A percentile compares a stretch with the other conserved stretches of the same genome.
phyloP scores from a whole-genome alignment of 2,329 filamentous ascomycete species.

The Fusarium sp. region DNA sequence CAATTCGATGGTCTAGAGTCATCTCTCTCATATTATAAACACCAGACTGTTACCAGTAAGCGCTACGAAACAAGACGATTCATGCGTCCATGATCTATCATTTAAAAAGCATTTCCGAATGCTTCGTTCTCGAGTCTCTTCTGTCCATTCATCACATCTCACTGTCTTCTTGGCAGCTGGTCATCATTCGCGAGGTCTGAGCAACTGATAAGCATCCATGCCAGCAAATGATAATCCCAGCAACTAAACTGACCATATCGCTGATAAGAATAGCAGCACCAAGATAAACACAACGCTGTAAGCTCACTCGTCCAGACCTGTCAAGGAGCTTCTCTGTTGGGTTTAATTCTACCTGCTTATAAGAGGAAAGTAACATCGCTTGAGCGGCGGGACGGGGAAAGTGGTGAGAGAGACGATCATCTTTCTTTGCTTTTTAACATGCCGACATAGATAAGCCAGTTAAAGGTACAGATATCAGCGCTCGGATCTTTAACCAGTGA shows the following conservation, averaged over 20 bases:
- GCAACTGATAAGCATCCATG: constrained; percentile 44
- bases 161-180: background rate
- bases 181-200: constrained; percentile 12
- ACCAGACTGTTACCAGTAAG: background rate
- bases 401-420: background rate
- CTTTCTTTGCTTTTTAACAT: constrained; percentile 25
- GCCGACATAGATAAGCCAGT: constrained; percentile 10
- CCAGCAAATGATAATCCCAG: constrained; percentile 29
- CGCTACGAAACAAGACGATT: constrained; percentile 2
- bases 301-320: constrained; percentile 7
- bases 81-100: constrained; percentile 12
- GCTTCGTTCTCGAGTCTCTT: background rate
- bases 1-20: background rate
- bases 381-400: background rate
- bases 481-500: background rate
- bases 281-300: constrained; percentile 9
- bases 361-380: constrained; percentile 29
- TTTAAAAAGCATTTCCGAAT: constrained; percentile 3
- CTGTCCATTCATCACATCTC: constrained; percentile 12
- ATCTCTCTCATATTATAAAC: background rate
- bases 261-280: constrained; percentile 30
- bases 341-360: constrained; percentile 8
- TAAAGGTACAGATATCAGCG: background rate
- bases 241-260: constrained; percentile 14
- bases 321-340: constrained; percentile 4